phyloP scores from a whole-genome alignment of 305 asterid genomes.

The Solanum hybrid region DNA sequence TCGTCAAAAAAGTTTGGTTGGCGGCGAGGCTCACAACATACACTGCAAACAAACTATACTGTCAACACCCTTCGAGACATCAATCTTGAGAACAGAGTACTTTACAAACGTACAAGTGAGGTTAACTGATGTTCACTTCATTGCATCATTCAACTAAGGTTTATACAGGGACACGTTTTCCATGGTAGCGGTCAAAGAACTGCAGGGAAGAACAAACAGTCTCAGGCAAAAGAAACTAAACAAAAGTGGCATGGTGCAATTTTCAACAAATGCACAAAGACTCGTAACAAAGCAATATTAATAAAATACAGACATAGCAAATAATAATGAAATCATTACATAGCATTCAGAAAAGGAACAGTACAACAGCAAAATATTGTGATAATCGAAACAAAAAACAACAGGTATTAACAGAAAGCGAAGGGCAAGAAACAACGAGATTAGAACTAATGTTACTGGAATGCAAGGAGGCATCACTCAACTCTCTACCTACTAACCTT shows the following conservation, averaged over 20 bases:
- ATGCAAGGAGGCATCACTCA: neutral
- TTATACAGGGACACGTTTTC: conserved; percentile 79
- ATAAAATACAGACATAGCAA: neutral
- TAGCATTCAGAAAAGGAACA: neutral
- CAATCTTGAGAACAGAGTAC: conserved; percentile 7
- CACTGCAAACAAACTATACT: neutral
- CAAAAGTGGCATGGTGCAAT: neutral
- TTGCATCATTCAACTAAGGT: neutral
- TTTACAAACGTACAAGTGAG: conserved; percentile 26
- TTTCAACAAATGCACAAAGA: neutral
- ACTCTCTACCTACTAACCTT: neutral
- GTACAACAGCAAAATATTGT: neutral
- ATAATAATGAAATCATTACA: neutral
- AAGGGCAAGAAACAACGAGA: neutral
- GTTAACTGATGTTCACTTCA: neutral
- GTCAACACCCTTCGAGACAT: neutral
- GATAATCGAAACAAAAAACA: neutral
- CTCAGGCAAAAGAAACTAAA: neutral
- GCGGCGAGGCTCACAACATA: neutral
- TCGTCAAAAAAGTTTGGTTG: neutral
- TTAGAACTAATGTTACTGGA: neutral
- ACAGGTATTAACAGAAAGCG: neutral
- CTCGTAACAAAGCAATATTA: neutral
- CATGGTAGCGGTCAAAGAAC: conserved; percentile 76
- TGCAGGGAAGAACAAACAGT: conserved; percentile 23